These are phyloP conservation scores for Chaetomium cochliodes DNA, from an alignment of 495 filamentous ascomycete genomes.

Conservation along the genomic window DNA sequence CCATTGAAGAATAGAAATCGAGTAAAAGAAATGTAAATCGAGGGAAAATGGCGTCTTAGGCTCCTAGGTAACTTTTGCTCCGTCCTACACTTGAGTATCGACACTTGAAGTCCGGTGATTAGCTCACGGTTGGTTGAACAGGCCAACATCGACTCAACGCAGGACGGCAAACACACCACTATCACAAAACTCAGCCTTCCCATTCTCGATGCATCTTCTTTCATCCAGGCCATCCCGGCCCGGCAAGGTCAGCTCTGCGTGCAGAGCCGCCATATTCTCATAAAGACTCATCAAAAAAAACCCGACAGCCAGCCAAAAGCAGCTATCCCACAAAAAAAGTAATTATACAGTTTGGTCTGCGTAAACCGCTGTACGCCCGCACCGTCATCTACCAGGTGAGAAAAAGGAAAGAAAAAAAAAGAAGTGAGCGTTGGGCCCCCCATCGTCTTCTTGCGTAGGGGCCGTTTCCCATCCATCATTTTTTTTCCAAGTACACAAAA, in stretches of 20 bases:
- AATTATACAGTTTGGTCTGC: constrained; percentile 18
- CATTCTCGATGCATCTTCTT: neutral
- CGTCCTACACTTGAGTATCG: no score
- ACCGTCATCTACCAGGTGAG: constrained; percentile 17
- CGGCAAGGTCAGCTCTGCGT: neutral
- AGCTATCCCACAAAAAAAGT: constrained; percentile 5
- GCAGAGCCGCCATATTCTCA: constrained; percentile 4
- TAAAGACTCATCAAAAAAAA: neutral
- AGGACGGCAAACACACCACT: neutral
- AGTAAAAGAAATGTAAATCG: no score
- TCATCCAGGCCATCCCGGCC: neutral
- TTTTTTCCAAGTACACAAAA: neutral
- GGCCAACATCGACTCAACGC: neutral
- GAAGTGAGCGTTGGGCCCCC: neutral
- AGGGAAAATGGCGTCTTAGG: no score
- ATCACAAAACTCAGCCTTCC: neutral
- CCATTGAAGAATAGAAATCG: no score
- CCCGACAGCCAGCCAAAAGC: neutral
- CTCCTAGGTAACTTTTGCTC: no score
- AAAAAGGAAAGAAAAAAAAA: neutral
- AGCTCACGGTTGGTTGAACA: no score
- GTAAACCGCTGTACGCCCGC: constrained; percentile 10
- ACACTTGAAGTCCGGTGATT: no score
- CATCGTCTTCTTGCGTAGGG: neutral
- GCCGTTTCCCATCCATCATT: constrained; percentile 3